Evolutionary conservation across 441 rosid species (phyloP).

Genomic region (Erodium trifolium): DNA sequence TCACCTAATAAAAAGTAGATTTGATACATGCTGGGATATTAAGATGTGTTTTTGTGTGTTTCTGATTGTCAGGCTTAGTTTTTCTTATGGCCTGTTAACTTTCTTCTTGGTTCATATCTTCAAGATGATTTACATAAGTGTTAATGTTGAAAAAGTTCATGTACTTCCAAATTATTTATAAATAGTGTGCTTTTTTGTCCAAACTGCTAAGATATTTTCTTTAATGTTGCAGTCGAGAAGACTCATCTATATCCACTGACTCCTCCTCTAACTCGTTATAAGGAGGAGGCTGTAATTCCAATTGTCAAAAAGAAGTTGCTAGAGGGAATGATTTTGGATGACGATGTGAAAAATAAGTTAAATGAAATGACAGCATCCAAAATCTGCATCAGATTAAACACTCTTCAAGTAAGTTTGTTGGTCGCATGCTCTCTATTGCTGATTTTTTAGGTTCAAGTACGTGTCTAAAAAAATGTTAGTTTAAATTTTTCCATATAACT

Average conservation of each 20-base stretch:
- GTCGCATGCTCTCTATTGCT: background rate
- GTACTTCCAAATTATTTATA: slow-evolving; percentile 7
- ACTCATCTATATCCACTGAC: slow-evolving; percentile 62
- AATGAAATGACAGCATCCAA: slow-evolving; percentile 64
- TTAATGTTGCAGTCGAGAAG: slow-evolving; percentile 67
- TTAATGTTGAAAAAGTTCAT: background rate
- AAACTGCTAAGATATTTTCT: slow-evolving; percentile 19
- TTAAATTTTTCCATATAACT: background rate
- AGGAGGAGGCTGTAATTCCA: slow-evolving; percentile 54
- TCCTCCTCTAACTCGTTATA: slow-evolving; percentile 93
- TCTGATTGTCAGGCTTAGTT: background rate
- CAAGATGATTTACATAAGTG: background rate
- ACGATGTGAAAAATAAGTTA: slow-evolving; percentile 42
- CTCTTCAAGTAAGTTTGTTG: slow-evolving; percentile 63
- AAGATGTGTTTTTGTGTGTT: background rate
- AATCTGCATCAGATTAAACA: slow-evolving; percentile 83
- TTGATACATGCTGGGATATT: background rate
- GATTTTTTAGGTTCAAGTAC: slow-evolving; percentile 8
- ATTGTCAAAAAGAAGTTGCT: slow-evolving; percentile 59
- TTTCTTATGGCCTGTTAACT: background rate
- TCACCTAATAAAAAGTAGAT: background rate
- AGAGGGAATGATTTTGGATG: slow-evolving; percentile 43
- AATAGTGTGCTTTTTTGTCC: slow-evolving; percentile 5
- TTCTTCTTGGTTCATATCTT: background rate
- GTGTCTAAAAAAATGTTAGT: background rate